Percentiles rank a stretch among this genome's conserved stretches.
These are phyloP conservation scores for Agaricales sp. DNA, from an alignment of 1,284 basidiomycete species.

Conservation along the genomic window DNA sequence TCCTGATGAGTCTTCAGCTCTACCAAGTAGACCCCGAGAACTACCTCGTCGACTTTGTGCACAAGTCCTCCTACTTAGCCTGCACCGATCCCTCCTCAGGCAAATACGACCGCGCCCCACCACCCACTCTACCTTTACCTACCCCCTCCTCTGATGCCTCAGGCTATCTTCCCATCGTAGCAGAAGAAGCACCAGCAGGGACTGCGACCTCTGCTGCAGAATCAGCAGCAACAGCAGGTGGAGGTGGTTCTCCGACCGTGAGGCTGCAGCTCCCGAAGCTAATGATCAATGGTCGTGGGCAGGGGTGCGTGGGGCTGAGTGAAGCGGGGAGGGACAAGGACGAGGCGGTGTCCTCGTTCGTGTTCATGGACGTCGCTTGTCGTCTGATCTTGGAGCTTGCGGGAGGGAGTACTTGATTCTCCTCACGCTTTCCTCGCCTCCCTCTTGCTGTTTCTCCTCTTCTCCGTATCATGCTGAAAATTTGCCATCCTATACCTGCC, in stretches of 20 bases:
- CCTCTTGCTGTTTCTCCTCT: not conserved
- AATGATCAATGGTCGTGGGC: constrained; percentile 15
- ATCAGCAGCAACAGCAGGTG: not conserved
- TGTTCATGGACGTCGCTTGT: constrained; percentile 96
- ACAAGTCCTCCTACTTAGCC: constrained; percentile 84
- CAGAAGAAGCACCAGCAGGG: constrained; percentile 12
- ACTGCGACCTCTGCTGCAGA: not conserved
- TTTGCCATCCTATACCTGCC: too few relatives aligned
- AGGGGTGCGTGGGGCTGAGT: constrained; percentile 15
- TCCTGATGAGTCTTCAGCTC: constrained; percentile 94
- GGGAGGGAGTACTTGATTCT: constrained; percentile 34
- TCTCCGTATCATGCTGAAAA: too few relatives aligned
- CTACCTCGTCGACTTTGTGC: constrained; percentile 97
- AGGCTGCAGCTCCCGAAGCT: constrained; percentile 14
- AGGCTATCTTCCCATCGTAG: constrained; percentile 28
- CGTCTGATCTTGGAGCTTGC: constrained; percentile 72
- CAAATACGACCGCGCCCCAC: constrained; percentile 52
- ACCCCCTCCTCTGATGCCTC: not conserved
- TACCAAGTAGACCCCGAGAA: constrained; percentile 95
- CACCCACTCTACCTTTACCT: not conserved
- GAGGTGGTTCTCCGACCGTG: not conserved
- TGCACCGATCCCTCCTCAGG: constrained; percentile 51
- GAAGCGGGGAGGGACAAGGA: constrained; percentile 46
- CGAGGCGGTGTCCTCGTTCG: constrained; percentile 84
- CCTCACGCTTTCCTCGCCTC: not conserved